phyloP scores from a whole-genome alignment of 139 green algal species.

The Trebouxia sp. region DNA sequence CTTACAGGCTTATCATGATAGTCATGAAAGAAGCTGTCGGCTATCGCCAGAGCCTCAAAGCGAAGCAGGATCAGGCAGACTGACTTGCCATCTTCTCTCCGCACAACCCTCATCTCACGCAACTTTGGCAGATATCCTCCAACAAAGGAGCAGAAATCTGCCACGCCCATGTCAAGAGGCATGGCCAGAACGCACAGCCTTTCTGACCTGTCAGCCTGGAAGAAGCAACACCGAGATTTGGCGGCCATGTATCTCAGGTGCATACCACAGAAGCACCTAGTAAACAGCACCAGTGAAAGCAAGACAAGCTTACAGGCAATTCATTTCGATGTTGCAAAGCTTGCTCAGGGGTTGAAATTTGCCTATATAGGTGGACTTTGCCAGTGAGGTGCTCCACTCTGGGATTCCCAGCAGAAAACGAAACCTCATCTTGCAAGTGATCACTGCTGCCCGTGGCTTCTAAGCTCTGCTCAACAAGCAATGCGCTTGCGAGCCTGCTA shows the following conservation, averaged over 20 bases:
- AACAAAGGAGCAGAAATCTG: slow-evolving; percentile 90
- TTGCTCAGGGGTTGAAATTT: slow-evolving; percentile 31
- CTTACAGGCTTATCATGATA: slow-evolving; percentile 80
- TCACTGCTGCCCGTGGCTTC: neutral
- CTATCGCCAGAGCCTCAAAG: slow-evolving; percentile 67
- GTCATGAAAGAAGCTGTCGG: slow-evolving; percentile 80
- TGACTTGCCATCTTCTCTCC: slow-evolving; percentile 50
- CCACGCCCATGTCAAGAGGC: slow-evolving; percentile 84
- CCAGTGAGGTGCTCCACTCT: slow-evolving; percentile 88
- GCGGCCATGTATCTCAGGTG: neutral
- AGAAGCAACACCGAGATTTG: neutral
- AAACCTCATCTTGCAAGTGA: slow-evolving; percentile 26
- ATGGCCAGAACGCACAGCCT: slow-evolving; percentile 84
- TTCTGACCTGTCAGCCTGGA: slow-evolving; percentile 41
- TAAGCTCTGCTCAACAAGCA: neutral
- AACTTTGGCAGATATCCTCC: slow-evolving; percentile 71
- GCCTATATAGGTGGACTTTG: slow-evolving; percentile 82
- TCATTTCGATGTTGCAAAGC: neutral
- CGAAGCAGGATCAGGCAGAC: slow-evolving; percentile 88
- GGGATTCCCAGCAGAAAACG: slow-evolving; percentile 84
- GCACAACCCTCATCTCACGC: slow-evolving; percentile 78
- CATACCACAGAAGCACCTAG: neutral
- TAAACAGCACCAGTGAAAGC: neutral
- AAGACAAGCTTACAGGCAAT: neutral
- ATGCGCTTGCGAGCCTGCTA: neutral